Percentiles rank a stretch among this genome's conserved stretches.
These are phyloP conservation scores for Hypseocharis bilobata DNA, from an alignment of 441 rosid species.

Conservation along the genomic window DNA sequence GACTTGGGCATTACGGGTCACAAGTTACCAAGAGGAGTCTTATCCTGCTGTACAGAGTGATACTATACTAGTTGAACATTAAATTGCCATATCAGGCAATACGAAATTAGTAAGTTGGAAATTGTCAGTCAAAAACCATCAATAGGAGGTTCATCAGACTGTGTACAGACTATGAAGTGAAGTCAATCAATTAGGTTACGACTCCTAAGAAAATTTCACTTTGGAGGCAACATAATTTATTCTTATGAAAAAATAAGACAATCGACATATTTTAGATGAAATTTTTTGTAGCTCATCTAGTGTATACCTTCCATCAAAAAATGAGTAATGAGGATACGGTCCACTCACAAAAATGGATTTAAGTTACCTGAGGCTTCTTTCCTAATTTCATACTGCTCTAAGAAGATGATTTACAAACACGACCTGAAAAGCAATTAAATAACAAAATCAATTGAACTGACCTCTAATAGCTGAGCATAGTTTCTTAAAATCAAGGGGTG, in stretches of 20 bases:
- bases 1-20: neutral
- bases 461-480: constrained; percentile 72
- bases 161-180: neutral
- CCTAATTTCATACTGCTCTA: neutral
- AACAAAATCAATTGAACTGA: constrained; percentile 12
- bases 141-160: neutral
- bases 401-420: neutral
- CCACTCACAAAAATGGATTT: neutral
- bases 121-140: neutral
- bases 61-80: neutral
- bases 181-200: neutral
- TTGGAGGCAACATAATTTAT: neutral
- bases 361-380: neutral
- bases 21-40: neutral
- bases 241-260: neutral
- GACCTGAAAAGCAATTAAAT: neutral
- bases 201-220: neutral
- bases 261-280: neutral
- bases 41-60: neutral
- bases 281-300: neutral
- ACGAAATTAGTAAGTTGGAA: neutral
- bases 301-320: neutral
- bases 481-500: constrained; percentile 59
- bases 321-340: neutral
- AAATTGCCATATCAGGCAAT: neutral